These are phyloP conservation scores for Daldinia decipiens DNA, from an alignment of 495 filamentous ascomycete genomes.

Conservation along the genomic window DNA sequence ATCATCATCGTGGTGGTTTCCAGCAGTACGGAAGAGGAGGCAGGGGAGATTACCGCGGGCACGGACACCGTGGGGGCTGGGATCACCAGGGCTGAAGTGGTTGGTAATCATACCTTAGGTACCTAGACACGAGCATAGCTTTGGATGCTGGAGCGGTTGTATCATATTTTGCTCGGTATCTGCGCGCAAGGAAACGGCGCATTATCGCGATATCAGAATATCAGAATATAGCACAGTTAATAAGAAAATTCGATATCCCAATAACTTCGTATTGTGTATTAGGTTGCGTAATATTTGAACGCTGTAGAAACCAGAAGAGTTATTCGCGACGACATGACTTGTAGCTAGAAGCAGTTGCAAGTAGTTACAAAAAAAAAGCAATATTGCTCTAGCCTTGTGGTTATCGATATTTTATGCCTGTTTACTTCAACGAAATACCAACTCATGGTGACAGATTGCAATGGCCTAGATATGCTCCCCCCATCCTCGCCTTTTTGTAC, in stretches of 20 bases:
- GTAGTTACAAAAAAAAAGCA: background rate
- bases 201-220: background rate
- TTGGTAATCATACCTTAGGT: constrained; percentile 30
- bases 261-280: background rate
- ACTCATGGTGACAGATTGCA: too few relatives aligned
- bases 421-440: too few relatives aligned
- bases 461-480: too few relatives aligned
- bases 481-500: too few relatives aligned
- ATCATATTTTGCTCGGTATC: background rate
- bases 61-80: constrained; percentile 46
- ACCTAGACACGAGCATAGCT: background rate
- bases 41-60: constrained; percentile 44
- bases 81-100: constrained; percentile 38
- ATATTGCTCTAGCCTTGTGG: background rate
- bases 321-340: background rate
- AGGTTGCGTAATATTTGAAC: background rate
- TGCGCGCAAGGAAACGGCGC: background rate
- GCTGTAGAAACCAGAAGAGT: background rate
- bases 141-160: background rate
- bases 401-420: background rate
- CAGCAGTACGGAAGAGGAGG: constrained; percentile 47
- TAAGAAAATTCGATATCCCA: background rate
- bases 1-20: constrained; percentile 37
- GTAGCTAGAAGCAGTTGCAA: background rate
- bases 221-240: background rate